Evolutionary conservation across 495 filamentous ascomycete genomes (phyloP).

Genomic region (Hypoxylon perforatum): DNA sequence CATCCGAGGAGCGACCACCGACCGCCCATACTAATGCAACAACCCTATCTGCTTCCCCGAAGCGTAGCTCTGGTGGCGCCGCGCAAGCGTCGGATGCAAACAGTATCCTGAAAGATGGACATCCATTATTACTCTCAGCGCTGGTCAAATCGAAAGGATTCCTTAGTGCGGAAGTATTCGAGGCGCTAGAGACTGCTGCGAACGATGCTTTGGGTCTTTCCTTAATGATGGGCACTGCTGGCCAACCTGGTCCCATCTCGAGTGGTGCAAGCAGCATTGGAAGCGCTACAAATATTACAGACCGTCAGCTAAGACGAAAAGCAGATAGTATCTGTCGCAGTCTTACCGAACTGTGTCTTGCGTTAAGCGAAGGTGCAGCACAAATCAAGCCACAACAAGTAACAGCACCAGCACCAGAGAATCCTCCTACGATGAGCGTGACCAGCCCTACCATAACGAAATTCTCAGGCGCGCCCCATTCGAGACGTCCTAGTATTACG

Average conservation of each 20-base stretch:
- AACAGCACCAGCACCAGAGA: slow-evolving; percentile 43
- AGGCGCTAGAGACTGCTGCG: slow-evolving; percentile 82
- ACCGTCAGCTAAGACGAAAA: slow-evolving; percentile 87
- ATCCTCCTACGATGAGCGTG: slow-evolving; percentile 21
- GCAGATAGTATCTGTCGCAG: slow-evolving; percentile 93
- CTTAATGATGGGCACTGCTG: slow-evolving; percentile 74
- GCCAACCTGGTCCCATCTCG: slow-evolving; percentile 69
- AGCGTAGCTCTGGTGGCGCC: slow-evolving; percentile 65
- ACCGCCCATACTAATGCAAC: slow-evolving; percentile 96
- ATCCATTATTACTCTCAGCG: slow-evolving; percentile 84
- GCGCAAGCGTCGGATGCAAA: slow-evolving; percentile 48
- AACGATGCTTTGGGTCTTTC: slow-evolving; percentile 82
- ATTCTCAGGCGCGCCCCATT: slow-evolving; percentile 44
- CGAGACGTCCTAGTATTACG: slow-evolving; percentile 49
- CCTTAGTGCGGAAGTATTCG: slow-evolving; percentile 77
- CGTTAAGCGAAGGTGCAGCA: slow-evolving; percentile 71
- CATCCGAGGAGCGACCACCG: slow-evolving; percentile 81
- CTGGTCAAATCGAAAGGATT: slow-evolving; percentile 77
- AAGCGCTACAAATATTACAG: slow-evolving; percentile 68
- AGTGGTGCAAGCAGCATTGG: slow-evolving; percentile 71
- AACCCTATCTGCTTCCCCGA: slow-evolving; percentile 88
- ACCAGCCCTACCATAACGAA: slow-evolving; percentile 52
- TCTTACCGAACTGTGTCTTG: slow-evolving; percentile 91
- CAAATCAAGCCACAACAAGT: slow-evolving; percentile 49
- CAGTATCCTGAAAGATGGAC: slow-evolving; percentile 59